Evolutionary conservation across 306 rosid species (phyloP), one percentile per base, ranked within the genome.

Genomic region (Heteromeles arbutifolia): DNA sequence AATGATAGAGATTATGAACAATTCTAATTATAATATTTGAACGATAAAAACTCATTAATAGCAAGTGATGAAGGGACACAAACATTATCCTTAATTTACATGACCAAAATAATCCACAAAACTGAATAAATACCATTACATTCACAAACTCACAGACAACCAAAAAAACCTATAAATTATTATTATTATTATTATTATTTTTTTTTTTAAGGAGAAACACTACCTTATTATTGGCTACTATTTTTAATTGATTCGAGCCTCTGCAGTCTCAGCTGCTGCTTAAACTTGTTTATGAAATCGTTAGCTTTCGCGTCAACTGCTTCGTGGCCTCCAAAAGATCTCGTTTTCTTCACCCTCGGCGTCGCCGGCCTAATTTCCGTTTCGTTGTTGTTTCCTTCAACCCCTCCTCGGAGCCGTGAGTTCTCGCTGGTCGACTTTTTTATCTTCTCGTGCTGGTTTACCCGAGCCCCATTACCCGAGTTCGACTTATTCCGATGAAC

Each of bases 271-370:
- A 94, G 75, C 67, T 94, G 98, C 81, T 88, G 88, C 81, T 80
- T 92, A 68, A 94, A 94, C 75, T 68, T 89, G 82, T 83, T 94
- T 0, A 94, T 94, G 43, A 94, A 92, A 78, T 94, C 96, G 44
- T 94, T 97, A 1, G 97, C 96, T 61, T 84, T 90, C 6, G 84
- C 88, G 24, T 94, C 97, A 5, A 94, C 96, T 26, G 57, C 90
- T 22, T 87, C 88, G 7, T 87, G 93, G 10, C 76, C 91, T 8
- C 6, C 73, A 3, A 9, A 56, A 77, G 76, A 19, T 81, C 65
- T 37, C 80, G 86, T 70, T 45, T 67, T 72, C 68, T 71, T 82
- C 71, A 26, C 22, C 21, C 74, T 80, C 77, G 61, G 58, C 29
- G 82, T 76, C 75, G 76, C 82, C 12, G 93, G 84, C 72, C 82